These are phyloP conservation scores for Xylariaceae sp. DNA, from an alignment of 2,329 filamentous ascomycete genomes.

Conservation along the genomic window DNA sequence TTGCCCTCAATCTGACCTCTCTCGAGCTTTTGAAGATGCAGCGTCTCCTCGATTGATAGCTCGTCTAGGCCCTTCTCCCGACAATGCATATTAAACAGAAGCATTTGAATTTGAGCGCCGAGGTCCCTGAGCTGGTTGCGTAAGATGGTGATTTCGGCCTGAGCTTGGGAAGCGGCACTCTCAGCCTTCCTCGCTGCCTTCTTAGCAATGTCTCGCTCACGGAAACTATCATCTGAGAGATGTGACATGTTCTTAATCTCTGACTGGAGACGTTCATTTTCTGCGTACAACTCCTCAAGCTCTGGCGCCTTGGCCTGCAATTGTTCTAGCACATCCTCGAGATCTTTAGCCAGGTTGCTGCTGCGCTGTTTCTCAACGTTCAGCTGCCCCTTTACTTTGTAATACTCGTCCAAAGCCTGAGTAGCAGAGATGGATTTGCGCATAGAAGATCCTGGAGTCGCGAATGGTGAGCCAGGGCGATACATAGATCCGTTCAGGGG, in stretches of 20 bases:
- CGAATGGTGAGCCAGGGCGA: constrained; percentile 67
- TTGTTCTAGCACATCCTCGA: constrained; percentile 86
- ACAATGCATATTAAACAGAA: constrained; percentile 85
- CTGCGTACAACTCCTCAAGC: constrained; percentile 81
- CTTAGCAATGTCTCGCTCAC: constrained; percentile 78
- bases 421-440: constrained; percentile 67
- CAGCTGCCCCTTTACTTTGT: constrained; percentile 74
- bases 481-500: constrained; percentile 60
- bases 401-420: constrained; percentile 69
- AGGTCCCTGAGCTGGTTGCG: constrained; percentile 88
- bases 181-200: constrained; percentile 82
- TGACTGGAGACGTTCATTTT: constrained; percentile 79
- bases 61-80: constrained; percentile 79
- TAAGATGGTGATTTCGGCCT: constrained; percentile 77
- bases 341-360: constrained; percentile 74
- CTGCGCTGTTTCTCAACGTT: constrained; percentile 76
- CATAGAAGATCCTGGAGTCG: constrained; percentile 64
- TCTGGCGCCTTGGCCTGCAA: constrained; percentile 88
- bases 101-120: constrained; percentile 86
- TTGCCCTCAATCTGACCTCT: constrained; percentile 77
- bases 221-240: constrained; percentile 80
- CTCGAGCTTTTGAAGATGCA: constrained; percentile 79
- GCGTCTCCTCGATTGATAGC: constrained; percentile 73
- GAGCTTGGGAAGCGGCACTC: constrained; percentile 68
- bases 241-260: constrained; percentile 87